Evolutionary conservation across 2,329 filamentous ascomycete species (phyloP), one percentile per base, ranked within the genome.

Genomic region (Microdochium paspali): DNA sequence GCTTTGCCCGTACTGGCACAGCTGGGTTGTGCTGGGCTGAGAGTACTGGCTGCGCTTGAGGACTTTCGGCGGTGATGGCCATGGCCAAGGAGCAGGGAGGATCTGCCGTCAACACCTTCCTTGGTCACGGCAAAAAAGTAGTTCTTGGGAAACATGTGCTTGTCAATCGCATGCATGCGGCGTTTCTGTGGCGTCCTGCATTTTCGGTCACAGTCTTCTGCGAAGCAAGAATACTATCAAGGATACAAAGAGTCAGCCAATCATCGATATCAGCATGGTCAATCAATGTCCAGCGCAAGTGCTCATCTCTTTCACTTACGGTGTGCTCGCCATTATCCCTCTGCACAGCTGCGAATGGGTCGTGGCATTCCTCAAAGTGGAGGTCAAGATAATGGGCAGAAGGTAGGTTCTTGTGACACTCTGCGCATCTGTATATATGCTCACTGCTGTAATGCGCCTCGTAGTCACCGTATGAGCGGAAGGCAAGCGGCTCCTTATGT

Each of bases 281-380:
- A n/a, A n/a, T n/a, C n/a, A n/a, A n/a, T n/a, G n/a, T n/a, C n/a
- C 13, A 28, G 26, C 26, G 35, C 18, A 40, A 18, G 6, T 20
- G 6, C 6, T n/a, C 18, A 20, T 7, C 3, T 5, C 1, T 18
- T 23, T 46, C 50, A 70, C 80, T 64, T 70, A 91, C 87, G 30
- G 86, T 96, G 59, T 89, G 90, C 61, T 95, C 90, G 40, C 90
- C 93, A 56, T 81, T 79, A 46, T 89, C 89, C 55, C 82, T 79
- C 59, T 74, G 80, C 10, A 87, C 77, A 45, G 80, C 82, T 32
- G 79, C 74, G 50, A 97, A 76, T 7, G 89, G 80, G 66, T 98
- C 90, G 65, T 97, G 93, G 54, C 84, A 87, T 65, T 97, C 93
- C 55, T 90, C 82, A 54, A 95, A 90, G 61, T 98, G 93, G 43